Base-by-base conservation (phyloP, 1,284 basidiomycete species). In the Coniferiporia sulphurascens region DNA sequence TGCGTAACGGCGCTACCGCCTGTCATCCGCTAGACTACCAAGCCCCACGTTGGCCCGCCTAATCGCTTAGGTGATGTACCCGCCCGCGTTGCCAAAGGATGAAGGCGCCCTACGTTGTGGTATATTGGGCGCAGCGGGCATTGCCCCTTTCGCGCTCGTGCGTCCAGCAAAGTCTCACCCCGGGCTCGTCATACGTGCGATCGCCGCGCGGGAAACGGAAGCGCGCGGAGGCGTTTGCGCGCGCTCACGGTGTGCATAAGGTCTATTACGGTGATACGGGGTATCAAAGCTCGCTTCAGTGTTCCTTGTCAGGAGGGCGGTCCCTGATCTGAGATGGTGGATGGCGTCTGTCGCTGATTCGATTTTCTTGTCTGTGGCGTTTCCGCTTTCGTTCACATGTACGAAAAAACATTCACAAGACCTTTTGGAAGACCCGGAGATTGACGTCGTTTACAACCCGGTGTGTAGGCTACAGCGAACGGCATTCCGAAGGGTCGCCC, bases 161-260 rank as follows among this genome's bases (percentile, higher is more conserved):
- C 49, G 38, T 3, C 67, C 72, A 3, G 67, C 68, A 41, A 61
- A 58, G 13, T 65, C 63, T 1, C 71, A 72, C 54, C 64, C 70
- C 0, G 71, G 65, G 22, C 58, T 70, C 17, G 63, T 67, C 27
- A 56, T 74, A 27, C 53, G 58, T 3, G 71, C 62, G 9, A 65
- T 74, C 8, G 72, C 72, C 13, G 70, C 72, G 22, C 63, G 72
- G 27, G 67, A 71, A 71, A 46, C 61, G 67, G 45, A 50, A 51
- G 9, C 64, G 63, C 50, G 72, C 71, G 7, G 54, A 65, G 19
- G 61, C 60, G 8, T 72, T 64, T 49, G 71, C 72, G 1, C 68
- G 67, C 53, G 68, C 67, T 55, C 63, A 73, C 58, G 60, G 60
- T 32, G 71, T 74, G 48, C 63, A 65, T 2, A 65, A 67, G 46